Evolutionary conservation across 192 early-diverging fungal genomes (phyloP).

Genomic region (Podila epigama): DNA sequence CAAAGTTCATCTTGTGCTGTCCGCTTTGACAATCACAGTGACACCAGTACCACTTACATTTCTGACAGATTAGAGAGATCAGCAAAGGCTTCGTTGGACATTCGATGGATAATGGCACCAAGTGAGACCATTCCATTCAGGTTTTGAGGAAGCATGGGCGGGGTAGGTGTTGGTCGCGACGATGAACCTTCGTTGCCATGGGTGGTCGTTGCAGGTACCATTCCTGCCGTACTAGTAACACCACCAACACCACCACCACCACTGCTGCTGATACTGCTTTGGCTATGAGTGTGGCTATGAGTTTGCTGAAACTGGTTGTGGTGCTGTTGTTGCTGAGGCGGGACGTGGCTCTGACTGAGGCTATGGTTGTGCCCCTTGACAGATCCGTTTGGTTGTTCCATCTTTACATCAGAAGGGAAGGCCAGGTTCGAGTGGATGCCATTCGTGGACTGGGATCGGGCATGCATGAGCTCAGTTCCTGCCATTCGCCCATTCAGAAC

Average conservation of each 20-base stretch:
- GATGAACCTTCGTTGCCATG: slow-evolving; percentile 4
- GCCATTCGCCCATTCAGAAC: background rate
- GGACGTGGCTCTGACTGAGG: background rate
- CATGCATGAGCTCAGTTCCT: background rate
- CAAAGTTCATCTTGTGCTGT: background rate
- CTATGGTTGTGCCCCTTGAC: background rate
- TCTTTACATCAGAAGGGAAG: background rate
- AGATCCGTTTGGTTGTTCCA: background rate
- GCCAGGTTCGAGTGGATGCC: background rate
- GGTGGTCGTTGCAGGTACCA: too few relatives aligned
- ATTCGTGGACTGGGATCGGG: background rate
- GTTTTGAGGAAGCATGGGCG: slow-evolving; percentile 63
- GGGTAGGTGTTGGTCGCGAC: background rate
- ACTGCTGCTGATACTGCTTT: too few relatives aligned
- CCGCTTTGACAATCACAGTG: background rate
- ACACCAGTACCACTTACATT: slow-evolving; percentile 50
- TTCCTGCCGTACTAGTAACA: too few relatives aligned
- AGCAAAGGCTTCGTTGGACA: slow-evolving; percentile 69
- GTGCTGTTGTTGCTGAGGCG: background rate
- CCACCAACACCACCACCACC: too few relatives aligned
- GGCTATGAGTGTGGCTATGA: too few relatives aligned
- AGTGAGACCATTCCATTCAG: slow-evolving; percentile 70
- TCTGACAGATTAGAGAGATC: slow-evolving; percentile 73
- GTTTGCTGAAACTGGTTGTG: background rate
- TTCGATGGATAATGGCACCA: slow-evolving; percentile 63